Base-by-base conservation (phyloP, 202 grass and related monocot species). In the Bolboschoenoplectus hybrid region DNA sequence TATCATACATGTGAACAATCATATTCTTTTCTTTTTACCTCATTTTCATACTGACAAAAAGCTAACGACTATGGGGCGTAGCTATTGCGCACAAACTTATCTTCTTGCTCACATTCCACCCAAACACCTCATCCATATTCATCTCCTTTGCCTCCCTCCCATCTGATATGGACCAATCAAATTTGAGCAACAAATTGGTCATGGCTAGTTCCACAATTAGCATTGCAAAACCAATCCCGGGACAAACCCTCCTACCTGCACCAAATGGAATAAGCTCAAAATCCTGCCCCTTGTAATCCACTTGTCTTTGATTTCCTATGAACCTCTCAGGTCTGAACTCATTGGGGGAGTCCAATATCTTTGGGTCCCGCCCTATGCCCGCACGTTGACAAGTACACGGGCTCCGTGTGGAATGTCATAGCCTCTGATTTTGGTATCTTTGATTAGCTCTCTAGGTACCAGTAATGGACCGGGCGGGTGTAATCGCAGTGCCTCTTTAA, bases 271-370 rank as follows among this genome's bases (percentile, higher is more conserved):
- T 78, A 45, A 87, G 51, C 80, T 85, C 85, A 9, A 89, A 81
- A 71, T 87, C 43, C 5, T 87, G 80, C 17, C 85, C 88, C n/a
- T 82, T 86, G 26, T 85, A 78, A 70, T 86, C 83, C 7, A 89
- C 78, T 56, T 62, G 6, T 43, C 56, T 85, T 17, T 50, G 6
- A 53, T 52, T 89, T 35, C 51, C 68, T 10, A 87, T 7, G 71
- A 89, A 89, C 62, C 88, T 68, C 84, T 87, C 85, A 40, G 85
- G 88, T 47, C 6, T 39, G 80, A 89, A 89, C 85, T 89, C 85
- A 20, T 79, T 63, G 46, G 85, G 88, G 1, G 26, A 60, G 3
- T 89, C 84, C 88, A 84, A 89, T 9, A 86, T 2, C 1, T 43
- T 39, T 38, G 76, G 84, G 65, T 89, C 74, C 19, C 75, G 38